A percentile compares a stretch with the other conserved stretches of the same genome.
These are phyloP conservation scores for Suillus americanus DNA, from an alignment of 768 basidiomycete genomes.

Conservation along the genomic window DNA sequence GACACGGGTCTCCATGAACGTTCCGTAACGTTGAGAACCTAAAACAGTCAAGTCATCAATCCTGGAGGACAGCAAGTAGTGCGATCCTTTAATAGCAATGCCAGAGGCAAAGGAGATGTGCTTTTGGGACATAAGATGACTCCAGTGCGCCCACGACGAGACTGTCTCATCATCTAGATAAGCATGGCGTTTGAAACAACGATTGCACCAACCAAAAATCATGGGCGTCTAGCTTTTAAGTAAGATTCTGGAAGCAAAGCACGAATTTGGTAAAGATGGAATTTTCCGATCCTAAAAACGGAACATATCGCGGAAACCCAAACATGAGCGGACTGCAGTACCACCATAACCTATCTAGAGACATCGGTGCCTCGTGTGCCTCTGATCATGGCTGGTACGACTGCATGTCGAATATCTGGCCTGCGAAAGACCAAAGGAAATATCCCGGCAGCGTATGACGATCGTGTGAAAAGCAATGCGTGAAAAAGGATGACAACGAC, in stretches of 20 bases:
- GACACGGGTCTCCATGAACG: neutral
- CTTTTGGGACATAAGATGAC: neutral
- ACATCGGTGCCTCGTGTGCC: conserved; percentile 5
- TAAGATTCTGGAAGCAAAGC: neutral
- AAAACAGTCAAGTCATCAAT: neutral
- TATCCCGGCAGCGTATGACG: neutral
- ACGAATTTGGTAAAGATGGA: neutral
- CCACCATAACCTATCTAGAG: neutral
- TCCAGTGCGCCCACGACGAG: neutral
- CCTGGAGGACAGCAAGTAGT: neutral
- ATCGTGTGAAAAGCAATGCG: neutral
- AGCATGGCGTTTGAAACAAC: no score
- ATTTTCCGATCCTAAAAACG: conserved; percentile 1
- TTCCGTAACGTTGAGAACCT: neutral
- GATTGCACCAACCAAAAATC: neutral
- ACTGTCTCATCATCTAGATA: neutral
- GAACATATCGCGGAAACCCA: neutral
- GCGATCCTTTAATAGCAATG: neutral
- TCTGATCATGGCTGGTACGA: neutral
- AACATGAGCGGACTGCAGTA: neutral
- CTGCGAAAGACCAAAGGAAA: neutral
- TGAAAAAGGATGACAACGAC: neutral
- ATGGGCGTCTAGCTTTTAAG: neutral
- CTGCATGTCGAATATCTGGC: conserved; percentile 8
- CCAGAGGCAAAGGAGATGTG: neutral